Percentiles rank a stretch among this genome's conserved stretches.
Evolutionary conservation across 2,329 filamentous ascomycete species (phyloP).

Genomic region (Curvularia sp.): DNA sequence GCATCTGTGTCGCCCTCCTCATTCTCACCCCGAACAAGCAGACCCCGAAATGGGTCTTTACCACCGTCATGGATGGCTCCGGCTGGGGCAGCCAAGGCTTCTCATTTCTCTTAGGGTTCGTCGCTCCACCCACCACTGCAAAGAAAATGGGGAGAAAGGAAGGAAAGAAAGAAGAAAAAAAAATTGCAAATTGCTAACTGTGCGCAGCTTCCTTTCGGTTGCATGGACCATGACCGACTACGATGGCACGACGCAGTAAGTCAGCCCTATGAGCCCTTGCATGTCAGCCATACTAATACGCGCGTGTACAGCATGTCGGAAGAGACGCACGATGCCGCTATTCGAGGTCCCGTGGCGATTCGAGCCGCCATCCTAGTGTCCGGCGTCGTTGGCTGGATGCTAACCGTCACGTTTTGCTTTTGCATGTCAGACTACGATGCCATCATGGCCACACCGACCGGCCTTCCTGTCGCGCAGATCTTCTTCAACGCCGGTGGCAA

Average conservation of each 20-base stretch:
- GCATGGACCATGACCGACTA: constrained; percentile 74
- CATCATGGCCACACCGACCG: constrained; percentile 65
- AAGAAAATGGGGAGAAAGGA: too few species aligned
- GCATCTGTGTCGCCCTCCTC: constrained; percentile 66
- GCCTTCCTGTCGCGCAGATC: constrained; percentile 65
- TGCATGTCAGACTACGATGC: constrained; percentile 65
- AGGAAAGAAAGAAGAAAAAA: background rate
- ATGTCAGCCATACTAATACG: constrained; percentile 35
- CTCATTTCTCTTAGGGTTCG: constrained; percentile 67
- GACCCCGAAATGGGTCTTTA: constrained; percentile 66
- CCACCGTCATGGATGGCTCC: constrained; percentile 66
- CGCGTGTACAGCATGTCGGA: constrained; percentile 64
- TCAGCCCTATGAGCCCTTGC: constrained; percentile 23
- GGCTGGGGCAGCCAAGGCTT: constrained; percentile 68
- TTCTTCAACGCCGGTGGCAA: constrained; percentile 67
- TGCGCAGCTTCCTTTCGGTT: constrained; percentile 59
- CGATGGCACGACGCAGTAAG: constrained; percentile 69
- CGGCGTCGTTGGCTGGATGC: constrained; percentile 66
- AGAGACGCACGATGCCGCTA: constrained; percentile 69
- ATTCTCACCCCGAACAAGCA: constrained; percentile 67
- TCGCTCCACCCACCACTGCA: too few species aligned
- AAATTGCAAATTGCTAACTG: constrained; percentile 15
- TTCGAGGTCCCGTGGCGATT: constrained; percentile 67
- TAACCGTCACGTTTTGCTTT: constrained; percentile 70
- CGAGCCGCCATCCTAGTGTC: constrained; percentile 66